Evolutionary conservation across 2,329 filamentous ascomycete species (phyloP).

Genomic region (Macrophomina tecta): DNA sequence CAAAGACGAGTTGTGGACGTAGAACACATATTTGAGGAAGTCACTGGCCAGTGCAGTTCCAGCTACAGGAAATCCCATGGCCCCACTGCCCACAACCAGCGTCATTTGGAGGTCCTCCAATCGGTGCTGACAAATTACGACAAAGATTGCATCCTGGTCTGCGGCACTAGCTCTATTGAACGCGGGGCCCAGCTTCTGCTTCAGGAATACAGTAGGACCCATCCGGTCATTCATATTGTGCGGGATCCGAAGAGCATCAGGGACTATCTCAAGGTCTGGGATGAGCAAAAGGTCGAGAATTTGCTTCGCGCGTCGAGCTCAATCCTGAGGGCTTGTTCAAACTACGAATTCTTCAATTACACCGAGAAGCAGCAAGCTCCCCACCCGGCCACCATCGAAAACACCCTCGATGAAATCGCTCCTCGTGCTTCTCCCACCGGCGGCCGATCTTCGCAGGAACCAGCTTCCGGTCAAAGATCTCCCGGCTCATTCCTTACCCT

Average conservation of each 20-base stretch:
- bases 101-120: slow-evolving; percentile 67
- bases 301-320: slow-evolving; percentile 63
- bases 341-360: slow-evolving; percentile 76
- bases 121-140: slow-evolving; percentile 65
- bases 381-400: slow-evolving; percentile 1
- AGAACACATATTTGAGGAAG: slow-evolving; percentile 70
- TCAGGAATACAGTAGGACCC: slow-evolving; percentile 65
- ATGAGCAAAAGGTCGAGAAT: slow-evolving; percentile 62
- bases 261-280: slow-evolving; percentile 61
- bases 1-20: slow-evolving; percentile 72
- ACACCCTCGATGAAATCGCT: neutral
- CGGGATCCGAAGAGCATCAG: slow-evolving; percentile 70
- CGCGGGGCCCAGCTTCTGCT: slow-evolving; percentile 66
- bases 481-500: slow-evolving; percentile 68
- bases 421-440: neutral
- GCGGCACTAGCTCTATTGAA: slow-evolving; percentile 72
- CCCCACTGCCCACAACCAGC: slow-evolving; percentile 65
- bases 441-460: slow-evolving; percentile 3
- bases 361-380: slow-evolving; percentile 14
- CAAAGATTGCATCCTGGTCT: slow-evolving; percentile 71
- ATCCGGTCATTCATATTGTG: slow-evolving; percentile 74
- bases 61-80: slow-evolving; percentile 70
- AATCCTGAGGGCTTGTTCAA: slow-evolving; percentile 70
- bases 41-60: slow-evolving; percentile 66
- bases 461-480: slow-evolving; percentile 35